Percentiles rank a stretch among this genome's conserved stretches.
Conservation (phyloP, 208 protist genomes). For the Leishmania gerbilli region DNA sequence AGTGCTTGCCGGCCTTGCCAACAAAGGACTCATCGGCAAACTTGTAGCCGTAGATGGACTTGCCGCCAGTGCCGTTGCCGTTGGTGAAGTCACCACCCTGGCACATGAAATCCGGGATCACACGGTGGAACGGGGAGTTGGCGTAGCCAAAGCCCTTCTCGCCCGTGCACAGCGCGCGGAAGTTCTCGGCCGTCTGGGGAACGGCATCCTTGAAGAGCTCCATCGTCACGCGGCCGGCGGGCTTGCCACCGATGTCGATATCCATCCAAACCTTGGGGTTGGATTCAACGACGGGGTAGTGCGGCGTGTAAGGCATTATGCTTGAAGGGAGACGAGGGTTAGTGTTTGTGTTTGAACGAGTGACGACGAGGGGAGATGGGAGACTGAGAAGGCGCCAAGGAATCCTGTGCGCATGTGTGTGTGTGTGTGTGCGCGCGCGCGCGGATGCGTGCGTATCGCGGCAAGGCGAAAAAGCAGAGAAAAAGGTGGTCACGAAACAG, state of each 20-base stretch:
- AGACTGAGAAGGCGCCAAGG: slow-evolving; percentile 15
- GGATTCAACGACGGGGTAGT: slow-evolving; percentile 73
- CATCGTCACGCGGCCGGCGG: slow-evolving; percentile 45
- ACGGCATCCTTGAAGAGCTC: slow-evolving; percentile 59
- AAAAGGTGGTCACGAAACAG: background rate
- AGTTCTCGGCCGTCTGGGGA: slow-evolving; percentile 74
- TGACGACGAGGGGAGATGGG: slow-evolving; percentile 1
- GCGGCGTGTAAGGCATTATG: slow-evolving; percentile 76
- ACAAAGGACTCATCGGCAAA: slow-evolving; percentile 62
- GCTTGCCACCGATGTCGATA: slow-evolving; percentile 41
- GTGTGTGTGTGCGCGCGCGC: background rate
- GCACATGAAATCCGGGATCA: slow-evolving; percentile 66
- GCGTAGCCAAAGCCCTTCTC: slow-evolving; percentile 62
- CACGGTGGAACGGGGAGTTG: slow-evolving; percentile 51
- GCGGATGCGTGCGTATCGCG: background rate
- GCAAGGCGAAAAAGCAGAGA: background rate
- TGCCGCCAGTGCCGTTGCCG: slow-evolving; percentile 59
- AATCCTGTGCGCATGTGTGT: slow-evolving; percentile 2
- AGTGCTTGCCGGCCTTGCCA: slow-evolving; percentile 64
- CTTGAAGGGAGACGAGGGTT: background rate
- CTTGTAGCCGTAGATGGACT: slow-evolving; percentile 68
- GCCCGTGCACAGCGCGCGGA: slow-evolving; percentile 58
- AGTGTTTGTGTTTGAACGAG: slow-evolving; percentile 1
- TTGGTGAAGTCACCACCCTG: slow-evolving; percentile 68
- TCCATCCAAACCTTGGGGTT: slow-evolving; percentile 78